Percentiles rank a stretch among this genome's conserved stretches.
phyloP scores from a whole-genome alignment of 1,139 yeast genomes.

The Candida pseudoviswanathii region DNA sequence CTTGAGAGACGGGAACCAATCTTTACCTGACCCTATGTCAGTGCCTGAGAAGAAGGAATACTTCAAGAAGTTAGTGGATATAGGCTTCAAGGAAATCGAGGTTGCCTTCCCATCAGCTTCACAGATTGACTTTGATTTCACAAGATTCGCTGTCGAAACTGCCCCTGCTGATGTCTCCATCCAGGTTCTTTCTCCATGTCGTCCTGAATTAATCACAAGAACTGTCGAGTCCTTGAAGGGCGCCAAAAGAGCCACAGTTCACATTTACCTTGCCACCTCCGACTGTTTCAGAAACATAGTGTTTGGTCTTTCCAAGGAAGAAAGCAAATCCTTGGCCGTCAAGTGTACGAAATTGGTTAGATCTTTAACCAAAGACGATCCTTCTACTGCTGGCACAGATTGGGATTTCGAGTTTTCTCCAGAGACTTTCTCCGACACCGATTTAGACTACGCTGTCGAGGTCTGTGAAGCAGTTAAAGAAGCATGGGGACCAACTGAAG shows the following conservation, averaged over 20 bases:
- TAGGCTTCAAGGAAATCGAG: constrained; percentile 53
- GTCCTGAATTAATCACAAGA: constrained; percentile 47
- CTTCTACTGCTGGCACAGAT: constrained; percentile 39
- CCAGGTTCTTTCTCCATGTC: constrained; percentile 50
- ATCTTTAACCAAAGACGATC: constrained; percentile 44
- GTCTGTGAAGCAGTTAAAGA: constrained; percentile 50
- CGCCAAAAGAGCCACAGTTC: constrained; percentile 51
- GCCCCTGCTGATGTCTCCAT: constrained; percentile 50
- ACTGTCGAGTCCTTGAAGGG: constrained; percentile 51
- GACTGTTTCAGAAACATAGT: constrained; percentile 51
- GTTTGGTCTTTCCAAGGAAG: constrained; percentile 44
- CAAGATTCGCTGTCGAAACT: constrained; percentile 49
- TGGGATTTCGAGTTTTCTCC: constrained; percentile 52
- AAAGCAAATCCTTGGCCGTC: constrained; percentile 43
- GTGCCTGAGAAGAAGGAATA: constrained; percentile 47
- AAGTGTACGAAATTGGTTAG: constrained; percentile 44
- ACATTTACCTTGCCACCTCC: constrained; percentile 50
- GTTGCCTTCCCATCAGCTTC: constrained; percentile 53
- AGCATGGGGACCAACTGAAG: constrained; percentile 49
- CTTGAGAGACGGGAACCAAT: constrained; percentile 52
- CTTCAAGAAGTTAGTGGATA: constrained; percentile 45
- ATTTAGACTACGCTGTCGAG: constrained; percentile 44
- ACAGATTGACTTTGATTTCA: constrained; percentile 52
- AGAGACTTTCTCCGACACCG: constrained; percentile 49
- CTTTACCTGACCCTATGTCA: constrained; percentile 54